Conservation (phyloP, 1,284 basidiomycete species). For the Ustilago esculenta region DNA sequence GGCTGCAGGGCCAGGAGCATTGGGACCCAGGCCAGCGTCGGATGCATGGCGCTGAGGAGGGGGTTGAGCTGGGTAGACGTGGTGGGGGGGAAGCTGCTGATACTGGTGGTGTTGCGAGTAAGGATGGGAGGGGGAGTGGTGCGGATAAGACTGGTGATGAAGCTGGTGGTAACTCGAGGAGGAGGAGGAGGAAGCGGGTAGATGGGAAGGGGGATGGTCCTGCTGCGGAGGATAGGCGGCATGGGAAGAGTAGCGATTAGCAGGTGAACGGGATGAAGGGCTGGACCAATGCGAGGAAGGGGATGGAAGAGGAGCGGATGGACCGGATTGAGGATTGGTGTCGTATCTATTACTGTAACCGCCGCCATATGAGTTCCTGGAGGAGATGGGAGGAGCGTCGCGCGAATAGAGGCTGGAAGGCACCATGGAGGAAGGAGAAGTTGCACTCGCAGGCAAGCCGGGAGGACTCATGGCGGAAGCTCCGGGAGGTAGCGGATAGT, state of each 20-base stretch:
- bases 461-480: conserved; percentile 35
- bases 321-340: not conserved
- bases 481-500: conserved; percentile 14
- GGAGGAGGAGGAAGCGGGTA: conserved; percentile 4
- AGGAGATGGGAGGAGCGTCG: conserved; percentile 19
- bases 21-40: conserved; percentile 7
- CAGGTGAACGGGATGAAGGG: conserved; percentile 30
- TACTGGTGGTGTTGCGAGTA: conserved; percentile 28
- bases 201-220: conserved; percentile 26
- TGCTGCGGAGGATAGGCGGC: conserved; percentile 19
- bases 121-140: conserved; percentile 25
- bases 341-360: conserved; percentile 31
- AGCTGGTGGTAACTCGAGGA: conserved; percentile 19
- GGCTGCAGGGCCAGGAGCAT: conserved; percentile 1
- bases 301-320: conserved; percentile 14
- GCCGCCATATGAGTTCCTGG: conserved; percentile 27
- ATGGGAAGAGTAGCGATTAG: conserved; percentile 29
- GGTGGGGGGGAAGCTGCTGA: conserved; percentile 17
- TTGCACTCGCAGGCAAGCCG: conserved; percentile 27
- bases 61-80: conserved; percentile 6
- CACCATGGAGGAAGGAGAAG: conserved; percentile 24
- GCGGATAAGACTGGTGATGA: conserved; percentile 22
- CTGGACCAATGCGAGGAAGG: conserved; percentile 46
- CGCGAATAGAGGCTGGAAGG: conserved; percentile 35
- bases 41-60: conserved; percentile 20